Evolutionary conservation across 1,139 yeast species (phyloP), one percentile per base, ranked within the genome.

Genomic region (Yamadazyma taylorii): DNA sequence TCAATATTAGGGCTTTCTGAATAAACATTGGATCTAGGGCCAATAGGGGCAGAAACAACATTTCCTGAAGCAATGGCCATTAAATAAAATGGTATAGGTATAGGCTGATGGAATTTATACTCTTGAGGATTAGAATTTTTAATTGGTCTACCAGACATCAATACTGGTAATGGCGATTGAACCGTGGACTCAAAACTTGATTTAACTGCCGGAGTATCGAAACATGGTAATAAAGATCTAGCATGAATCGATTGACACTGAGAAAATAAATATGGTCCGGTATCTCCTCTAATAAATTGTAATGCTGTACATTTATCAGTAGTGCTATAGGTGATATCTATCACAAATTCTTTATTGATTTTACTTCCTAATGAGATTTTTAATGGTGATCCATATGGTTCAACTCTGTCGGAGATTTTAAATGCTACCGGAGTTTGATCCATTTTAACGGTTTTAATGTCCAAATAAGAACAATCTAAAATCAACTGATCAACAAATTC

Each of bases 231-330:
- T 46, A 68, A 53, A 32, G 68, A 61, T 36, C 74, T 49, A 12
- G 73, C 73, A 45, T 68, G 74, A 31, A 67, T 66, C 12, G 72
- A 63, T 48, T 68, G 69, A 49, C 74, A 66, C 47, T 68, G 74
- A 1, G 73, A 66, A 43, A 68, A 68, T 34, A 68, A 51, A 40
- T 63, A 68, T 7, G 69, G 68, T 4, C 66, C 66, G 4, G 61
- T 58, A 35, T 65, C 67, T 13, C 71, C 70, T 26, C 61, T 56
- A 27, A 68, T 60, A 37, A 67, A 68, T 43, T 68, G 73, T 33
- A 68, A 51, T 2, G 73, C 72, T 1, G 72, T 66, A 43, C 70
- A 62, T 36, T 60, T 53, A 4, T 52, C 53, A 9, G 74, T 66
- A 25, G 74, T 67, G 15, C 47, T 37, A 42, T 58, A 68, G 3